Evolutionary conservation across 352 stramenopile genomes (phyloP).

Genomic region (Phytophthora tentaculata): DNA sequence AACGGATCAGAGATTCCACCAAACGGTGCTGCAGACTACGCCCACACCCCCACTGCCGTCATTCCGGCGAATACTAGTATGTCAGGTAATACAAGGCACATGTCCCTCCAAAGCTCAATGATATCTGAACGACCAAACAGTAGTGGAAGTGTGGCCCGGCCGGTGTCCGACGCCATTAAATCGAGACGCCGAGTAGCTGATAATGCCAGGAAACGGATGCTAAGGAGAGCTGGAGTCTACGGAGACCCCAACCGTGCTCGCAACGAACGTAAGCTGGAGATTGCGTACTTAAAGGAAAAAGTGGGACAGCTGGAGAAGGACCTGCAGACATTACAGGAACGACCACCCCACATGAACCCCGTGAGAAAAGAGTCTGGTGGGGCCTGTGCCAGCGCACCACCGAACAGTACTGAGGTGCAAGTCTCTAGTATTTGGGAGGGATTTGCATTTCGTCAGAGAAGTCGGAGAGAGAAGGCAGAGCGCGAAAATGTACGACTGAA

Average conservation of each 20-base stretch:
- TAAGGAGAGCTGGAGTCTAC: conserved; percentile 18
- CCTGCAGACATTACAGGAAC: conserved; percentile 27
- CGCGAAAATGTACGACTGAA: conserved; percentile 43
- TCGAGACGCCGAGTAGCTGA: conserved; percentile 21
- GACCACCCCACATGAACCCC: neutral
- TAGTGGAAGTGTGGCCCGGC: neutral
- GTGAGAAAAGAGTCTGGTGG: neutral
- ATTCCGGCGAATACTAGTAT: neutral
- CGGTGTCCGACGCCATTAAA: conserved; percentile 7
- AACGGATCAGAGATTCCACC: conserved; percentile 16
- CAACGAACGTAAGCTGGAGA: conserved; percentile 42
- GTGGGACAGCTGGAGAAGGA: conserved; percentile 43
- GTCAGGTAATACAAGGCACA: neutral
- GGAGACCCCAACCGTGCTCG: conserved; percentile 32
- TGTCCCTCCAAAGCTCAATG: neutral
- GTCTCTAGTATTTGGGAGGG: conserved; percentile 18
- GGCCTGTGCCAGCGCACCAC: neutral
- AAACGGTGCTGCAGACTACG: neutral
- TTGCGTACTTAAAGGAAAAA: conserved; percentile 46
- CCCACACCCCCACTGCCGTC: neutral
- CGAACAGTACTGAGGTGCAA: conserved; percentile 5
- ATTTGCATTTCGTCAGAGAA: conserved; percentile 17
- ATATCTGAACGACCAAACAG: neutral
- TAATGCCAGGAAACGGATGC: conserved; percentile 26
- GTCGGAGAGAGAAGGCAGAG: conserved; percentile 23